Conservation (phyloP, 345 rosid species). For the Brassica napus region DNA sequence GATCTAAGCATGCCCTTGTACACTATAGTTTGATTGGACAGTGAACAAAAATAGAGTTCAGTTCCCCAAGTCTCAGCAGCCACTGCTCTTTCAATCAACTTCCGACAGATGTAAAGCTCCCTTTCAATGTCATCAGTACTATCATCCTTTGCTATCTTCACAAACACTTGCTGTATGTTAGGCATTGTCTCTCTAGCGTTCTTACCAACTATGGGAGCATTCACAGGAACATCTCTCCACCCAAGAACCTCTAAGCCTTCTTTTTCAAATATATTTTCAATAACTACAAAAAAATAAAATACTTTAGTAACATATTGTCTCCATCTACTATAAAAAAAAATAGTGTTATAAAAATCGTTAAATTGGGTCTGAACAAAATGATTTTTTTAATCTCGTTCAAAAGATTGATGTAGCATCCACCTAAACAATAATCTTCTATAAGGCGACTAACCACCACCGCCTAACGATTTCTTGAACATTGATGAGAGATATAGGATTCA, state of each 20-base stretch:
- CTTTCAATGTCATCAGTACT: constrained; percentile 88
- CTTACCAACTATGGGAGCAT: constrained; percentile 82
- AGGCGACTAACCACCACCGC: not conserved
- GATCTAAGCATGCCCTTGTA: constrained; percentile 99
- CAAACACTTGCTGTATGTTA: constrained; percentile 90
- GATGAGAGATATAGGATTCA: constrained; percentile 26
- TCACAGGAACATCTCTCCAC: constrained; percentile 95
- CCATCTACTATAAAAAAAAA: not conserved
- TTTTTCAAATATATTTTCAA: constrained; percentile 74
- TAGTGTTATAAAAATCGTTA: not conserved
- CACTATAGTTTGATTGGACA: constrained; percentile 91
- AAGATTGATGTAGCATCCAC: not conserved
- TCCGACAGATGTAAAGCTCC: constrained; percentile 88
- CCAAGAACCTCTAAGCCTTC: constrained; percentile 97
- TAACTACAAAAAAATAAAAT: constrained; percentile 46
- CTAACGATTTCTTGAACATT: not conserved
- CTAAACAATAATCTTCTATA: not conserved
- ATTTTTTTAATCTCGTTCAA: not conserved
- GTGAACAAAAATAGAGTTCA: constrained; percentile 88
- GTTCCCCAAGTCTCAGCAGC: constrained; percentile 71
- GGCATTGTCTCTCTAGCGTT: constrained; percentile 98
- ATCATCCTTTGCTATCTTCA: constrained; percentile 80
- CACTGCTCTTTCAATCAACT: constrained; percentile 75
- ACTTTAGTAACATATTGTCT: not conserved
- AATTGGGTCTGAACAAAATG: too few relatives aligned